phyloP scores from a whole-genome alignment of 2,329 filamentous ascomycete genomes.

The Gliomastix tumulicola region DNA sequence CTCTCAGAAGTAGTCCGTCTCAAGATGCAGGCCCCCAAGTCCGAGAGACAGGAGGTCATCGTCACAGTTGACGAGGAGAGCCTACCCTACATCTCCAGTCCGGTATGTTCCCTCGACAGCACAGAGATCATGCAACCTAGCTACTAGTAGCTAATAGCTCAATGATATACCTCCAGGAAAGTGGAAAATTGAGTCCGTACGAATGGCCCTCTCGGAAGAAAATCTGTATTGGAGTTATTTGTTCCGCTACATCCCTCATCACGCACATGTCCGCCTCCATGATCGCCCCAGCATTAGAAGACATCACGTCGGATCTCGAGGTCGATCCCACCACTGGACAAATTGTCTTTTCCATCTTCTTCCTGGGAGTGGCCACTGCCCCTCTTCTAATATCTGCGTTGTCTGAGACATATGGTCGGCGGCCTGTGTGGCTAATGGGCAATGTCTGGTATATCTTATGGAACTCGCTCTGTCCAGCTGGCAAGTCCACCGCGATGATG shows the following conservation, averaged over 20 bases:
- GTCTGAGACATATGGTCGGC: constrained; percentile 24
- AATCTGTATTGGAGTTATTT: constrained; percentile 16
- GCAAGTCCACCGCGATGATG: constrained; percentile 20
- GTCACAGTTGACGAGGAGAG: too few relatives aligned
- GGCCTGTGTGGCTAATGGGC: constrained; percentile 21
- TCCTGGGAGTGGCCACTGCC: constrained; percentile 24
- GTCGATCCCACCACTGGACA: constrained; percentile 14
- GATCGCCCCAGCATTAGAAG: constrained; percentile 23
- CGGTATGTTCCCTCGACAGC: too few relatives aligned
- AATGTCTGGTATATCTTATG: constrained; percentile 25
- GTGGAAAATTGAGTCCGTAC: too few relatives aligned
- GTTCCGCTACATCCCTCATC: constrained; percentile 23
- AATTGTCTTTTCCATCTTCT: constrained; percentile 24
- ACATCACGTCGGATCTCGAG: constrained; percentile 20
- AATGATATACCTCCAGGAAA: too few relatives aligned
- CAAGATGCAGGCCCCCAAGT: too few relatives aligned
- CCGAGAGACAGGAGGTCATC: too few relatives aligned
- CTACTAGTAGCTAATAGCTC: too few relatives aligned
- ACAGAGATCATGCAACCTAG: too few relatives aligned
- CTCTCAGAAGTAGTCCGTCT: too few relatives aligned
- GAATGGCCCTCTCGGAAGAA: constrained; percentile 46
- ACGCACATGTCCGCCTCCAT: constrained; percentile 27
- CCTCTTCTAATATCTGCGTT: constrained; percentile 23
- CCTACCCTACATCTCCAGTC: too few relatives aligned
- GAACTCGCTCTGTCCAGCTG: constrained; percentile 24